Evolutionary conservation across 495 filamentous ascomycete genomes (phyloP).

Genomic region (Aspergillus diversus): DNA sequence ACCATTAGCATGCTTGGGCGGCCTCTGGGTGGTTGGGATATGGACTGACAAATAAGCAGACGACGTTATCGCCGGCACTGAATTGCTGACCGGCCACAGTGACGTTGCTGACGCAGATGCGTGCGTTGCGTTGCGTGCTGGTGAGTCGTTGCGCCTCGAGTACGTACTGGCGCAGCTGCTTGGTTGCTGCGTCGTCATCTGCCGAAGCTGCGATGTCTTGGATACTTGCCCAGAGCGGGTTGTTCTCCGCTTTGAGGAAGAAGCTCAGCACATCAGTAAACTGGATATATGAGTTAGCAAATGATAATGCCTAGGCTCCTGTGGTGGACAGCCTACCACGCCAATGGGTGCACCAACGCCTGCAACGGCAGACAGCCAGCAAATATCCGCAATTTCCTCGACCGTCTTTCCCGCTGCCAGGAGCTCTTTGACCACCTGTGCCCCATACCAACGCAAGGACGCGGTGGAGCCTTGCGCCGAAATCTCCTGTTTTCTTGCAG

Average conservation of each 20-base stretch:
- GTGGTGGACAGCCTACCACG: constrained; percentile 12
- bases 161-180: background rate
- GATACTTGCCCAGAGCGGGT: background rate
- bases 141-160: constrained; percentile 7
- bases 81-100: background rate
- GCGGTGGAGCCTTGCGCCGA: background rate
- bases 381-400: constrained; percentile 34
- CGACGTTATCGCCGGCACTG: background rate
- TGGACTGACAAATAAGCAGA: background rate
- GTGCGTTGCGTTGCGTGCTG: background rate
- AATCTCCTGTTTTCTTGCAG: background rate
- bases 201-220: background rate
- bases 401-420: constrained; percentile 13
- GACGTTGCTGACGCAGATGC: background rate
- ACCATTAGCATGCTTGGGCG: background rate
- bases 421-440: background rate
- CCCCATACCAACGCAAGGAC: background rate
- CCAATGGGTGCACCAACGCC: constrained; percentile 44
- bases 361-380: constrained; percentile 39
- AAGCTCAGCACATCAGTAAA: background rate
- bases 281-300: constrained; percentile 43
- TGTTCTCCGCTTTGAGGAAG: background rate
- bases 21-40: background rate
- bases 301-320: background rate
- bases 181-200: background rate